phyloP scores from a whole-genome alignment of 2,329 filamentous ascomycete genomes.

The Coniella vitis region DNA sequence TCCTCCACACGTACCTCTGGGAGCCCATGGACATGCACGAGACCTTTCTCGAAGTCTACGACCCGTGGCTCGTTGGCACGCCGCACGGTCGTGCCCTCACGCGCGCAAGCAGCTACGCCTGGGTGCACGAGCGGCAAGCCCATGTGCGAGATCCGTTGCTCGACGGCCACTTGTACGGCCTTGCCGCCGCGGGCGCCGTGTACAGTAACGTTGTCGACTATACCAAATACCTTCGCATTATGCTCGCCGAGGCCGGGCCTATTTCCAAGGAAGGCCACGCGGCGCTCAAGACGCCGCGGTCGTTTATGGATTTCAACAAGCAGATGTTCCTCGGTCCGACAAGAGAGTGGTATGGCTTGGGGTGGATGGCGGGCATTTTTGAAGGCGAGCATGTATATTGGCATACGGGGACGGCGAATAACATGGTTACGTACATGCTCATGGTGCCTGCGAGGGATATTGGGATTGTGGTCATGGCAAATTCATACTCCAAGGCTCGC shows the following conservation, averaged over 20 bases:
- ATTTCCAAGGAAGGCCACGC: slow-evolving; percentile 22
- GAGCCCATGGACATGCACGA: slow-evolving; percentile 39
- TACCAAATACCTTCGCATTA: slow-evolving; percentile 26
- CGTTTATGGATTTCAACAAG: slow-evolving; percentile 2
- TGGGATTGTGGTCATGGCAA: slow-evolving; percentile 15
- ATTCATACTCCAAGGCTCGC: slow-evolving; percentile 2
- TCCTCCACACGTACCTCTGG: slow-evolving; percentile 37
- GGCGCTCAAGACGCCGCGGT: slow-evolving; percentile 20
- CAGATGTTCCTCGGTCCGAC: slow-evolving; percentile 4
- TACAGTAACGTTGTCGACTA: slow-evolving; percentile 34
- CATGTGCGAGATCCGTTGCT: slow-evolving; percentile 22
- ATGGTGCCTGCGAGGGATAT: slow-evolving; percentile 16
- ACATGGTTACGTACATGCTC: slow-evolving; percentile 16
- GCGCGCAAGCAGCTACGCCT: slow-evolving; percentile 31
- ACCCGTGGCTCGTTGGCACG: slow-evolving; percentile 26
- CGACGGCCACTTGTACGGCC: slow-evolving; percentile 24
- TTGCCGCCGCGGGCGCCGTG: slow-evolving; percentile 37
- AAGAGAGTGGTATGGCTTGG: slow-evolving; percentile 11
- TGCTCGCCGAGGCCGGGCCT: slow-evolving; percentile 24
- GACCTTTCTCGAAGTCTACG: slow-evolving; percentile 28
- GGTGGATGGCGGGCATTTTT: slow-evolving; percentile 15
- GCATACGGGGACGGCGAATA: slow-evolving; percentile 11
- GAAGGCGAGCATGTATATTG: slow-evolving; percentile 15
- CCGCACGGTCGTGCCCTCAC: background rate
- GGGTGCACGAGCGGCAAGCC: slow-evolving; percentile 22